Conservation (phyloP, 2,329 filamentous ascomycete genomes). For the Zelopaecilomyces penicillatus region DNA sequence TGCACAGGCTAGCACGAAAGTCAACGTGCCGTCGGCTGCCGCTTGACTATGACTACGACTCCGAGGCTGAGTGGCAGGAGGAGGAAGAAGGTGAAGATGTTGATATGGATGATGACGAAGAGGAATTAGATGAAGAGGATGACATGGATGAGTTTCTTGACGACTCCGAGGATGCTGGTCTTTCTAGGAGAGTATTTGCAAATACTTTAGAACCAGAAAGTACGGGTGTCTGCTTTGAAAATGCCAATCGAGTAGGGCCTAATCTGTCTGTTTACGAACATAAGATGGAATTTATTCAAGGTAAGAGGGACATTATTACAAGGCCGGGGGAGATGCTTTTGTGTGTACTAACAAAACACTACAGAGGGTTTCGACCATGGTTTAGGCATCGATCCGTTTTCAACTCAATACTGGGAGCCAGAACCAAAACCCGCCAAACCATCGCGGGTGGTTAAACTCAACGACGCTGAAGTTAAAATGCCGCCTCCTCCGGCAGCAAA, state of each 20-base stretch:
- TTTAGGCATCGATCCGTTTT: constrained; percentile 71
- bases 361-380: constrained; percentile 41
- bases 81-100: constrained; percentile 64
- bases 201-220: constrained; percentile 67
- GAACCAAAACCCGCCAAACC: constrained; percentile 21
- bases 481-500: constrained; percentile 26
- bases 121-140: constrained; percentile 65
- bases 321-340: not conserved
- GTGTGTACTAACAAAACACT: constrained; percentile 12
- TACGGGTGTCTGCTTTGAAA: constrained; percentile 80
- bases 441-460: not conserved
- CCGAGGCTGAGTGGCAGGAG: constrained; percentile 80
- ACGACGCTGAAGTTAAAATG: constrained; percentile 19
- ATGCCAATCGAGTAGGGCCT: constrained; percentile 38
- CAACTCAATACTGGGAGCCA: constrained; percentile 66
- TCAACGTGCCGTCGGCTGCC: constrained; percentile 49
- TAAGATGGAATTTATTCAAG: constrained; percentile 66
- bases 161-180: constrained; percentile 64
- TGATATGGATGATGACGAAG: constrained; percentile 58
- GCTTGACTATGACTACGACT: constrained; percentile 76
- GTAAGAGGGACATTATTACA: constrained; percentile 35
- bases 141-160: constrained; percentile 89
- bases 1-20: constrained; percentile 44
- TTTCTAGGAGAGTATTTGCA: constrained; percentile 48
- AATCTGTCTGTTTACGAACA: constrained; percentile 48